Conservation (phyloP, 495 filamentous ascomycete genomes). For the Neurospora cerealis region DNA sequence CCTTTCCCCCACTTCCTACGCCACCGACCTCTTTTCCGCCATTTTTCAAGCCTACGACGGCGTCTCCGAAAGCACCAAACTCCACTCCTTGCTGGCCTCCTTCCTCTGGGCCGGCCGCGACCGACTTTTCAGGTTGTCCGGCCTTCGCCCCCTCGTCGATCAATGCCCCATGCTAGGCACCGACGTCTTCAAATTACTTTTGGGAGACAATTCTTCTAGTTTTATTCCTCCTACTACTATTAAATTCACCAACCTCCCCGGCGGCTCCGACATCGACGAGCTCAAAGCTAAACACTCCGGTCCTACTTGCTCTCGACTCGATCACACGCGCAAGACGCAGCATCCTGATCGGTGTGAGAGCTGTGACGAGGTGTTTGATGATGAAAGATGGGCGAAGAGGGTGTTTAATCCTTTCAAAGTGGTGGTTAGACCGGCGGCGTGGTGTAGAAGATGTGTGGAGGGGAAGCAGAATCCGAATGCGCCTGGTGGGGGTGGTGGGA, state of each 20-base stretch:
- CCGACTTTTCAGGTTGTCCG: not conserved
- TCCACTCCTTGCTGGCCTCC: conserved; percentile 4
- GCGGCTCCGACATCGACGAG: not conserved
- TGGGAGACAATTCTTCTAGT: not conserved
- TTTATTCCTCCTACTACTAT: not conserved
- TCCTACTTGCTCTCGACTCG: not conserved
- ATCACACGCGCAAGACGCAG: conserved; percentile 11
- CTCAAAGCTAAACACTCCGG: not conserved
- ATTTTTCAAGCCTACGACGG: not conserved
- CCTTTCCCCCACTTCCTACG: not conserved
- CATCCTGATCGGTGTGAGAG: conserved; percentile 13
- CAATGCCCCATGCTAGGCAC: not conserved
- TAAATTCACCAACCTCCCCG: not conserved
- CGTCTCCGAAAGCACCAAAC: not conserved
- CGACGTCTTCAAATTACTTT: conserved; percentile 3
- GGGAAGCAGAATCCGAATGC: not conserved
- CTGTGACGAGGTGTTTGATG: conserved; percentile 10
- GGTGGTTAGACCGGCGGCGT: conserved; percentile 4
- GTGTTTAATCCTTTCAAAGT: conserved; percentile 11
- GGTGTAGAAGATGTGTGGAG: conserved; percentile 5
- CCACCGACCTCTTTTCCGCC: conserved; percentile 3
- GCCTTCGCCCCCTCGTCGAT: not conserved
- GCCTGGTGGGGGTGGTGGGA: not conserved
- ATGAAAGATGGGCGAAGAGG: not conserved
- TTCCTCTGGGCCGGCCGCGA: conserved; percentile 14